A percentile compares a stretch with the other conserved stretches of the same genome.
Conservation (phyloP, 2,329 filamentous ascomycete species). For the Hyphodiscus sp. region DNA sequence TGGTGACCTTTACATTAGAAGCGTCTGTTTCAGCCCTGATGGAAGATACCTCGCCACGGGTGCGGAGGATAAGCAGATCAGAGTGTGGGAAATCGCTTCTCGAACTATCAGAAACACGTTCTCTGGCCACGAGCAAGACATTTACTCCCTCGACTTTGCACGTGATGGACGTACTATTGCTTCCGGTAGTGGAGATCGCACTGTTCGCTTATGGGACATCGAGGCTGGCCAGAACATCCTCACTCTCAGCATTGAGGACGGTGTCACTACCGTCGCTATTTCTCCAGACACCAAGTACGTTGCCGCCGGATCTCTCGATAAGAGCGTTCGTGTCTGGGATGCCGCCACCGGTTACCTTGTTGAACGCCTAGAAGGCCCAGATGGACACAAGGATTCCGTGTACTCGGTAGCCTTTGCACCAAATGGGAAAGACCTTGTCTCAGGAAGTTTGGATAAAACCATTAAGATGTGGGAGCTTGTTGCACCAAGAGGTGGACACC, state of each 20-base stretch:
- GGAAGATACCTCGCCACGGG: constrained; percentile 91
- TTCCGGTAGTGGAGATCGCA: constrained; percentile 90
- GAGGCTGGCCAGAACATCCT: constrained; percentile 75
- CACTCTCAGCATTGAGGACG: constrained; percentile 88
- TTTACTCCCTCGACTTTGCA: constrained; percentile 93
- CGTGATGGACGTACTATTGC: constrained; percentile 91
- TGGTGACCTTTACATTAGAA: constrained; percentile 93
- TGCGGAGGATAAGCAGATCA: constrained; percentile 94
- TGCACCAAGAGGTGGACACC: constrained; percentile 59
- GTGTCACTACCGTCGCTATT: constrained; percentile 95
- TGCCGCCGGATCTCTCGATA: constrained; percentile 89
- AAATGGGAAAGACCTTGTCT: constrained; percentile 86
- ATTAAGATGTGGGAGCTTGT: constrained; percentile 99
- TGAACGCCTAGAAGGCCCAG: constrained; percentile 84
- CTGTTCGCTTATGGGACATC: constrained; percentile 94
- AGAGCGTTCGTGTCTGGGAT: constrained; percentile 97
- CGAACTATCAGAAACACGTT: constrained; percentile 88
- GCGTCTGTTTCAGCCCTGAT: constrained; percentile 97
- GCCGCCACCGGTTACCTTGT: constrained; percentile 78
- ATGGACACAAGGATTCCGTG: constrained; percentile 94
- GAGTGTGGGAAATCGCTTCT: constrained; percentile 89
- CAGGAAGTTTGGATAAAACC: constrained; percentile 91
- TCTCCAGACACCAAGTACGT: constrained; percentile 93
- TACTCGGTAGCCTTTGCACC: constrained; percentile 96
- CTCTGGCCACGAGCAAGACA: constrained; percentile 96